Evolutionary conservation across 305 asterid species (phyloP).

Genomic region (Solanum chacoense): DNA sequence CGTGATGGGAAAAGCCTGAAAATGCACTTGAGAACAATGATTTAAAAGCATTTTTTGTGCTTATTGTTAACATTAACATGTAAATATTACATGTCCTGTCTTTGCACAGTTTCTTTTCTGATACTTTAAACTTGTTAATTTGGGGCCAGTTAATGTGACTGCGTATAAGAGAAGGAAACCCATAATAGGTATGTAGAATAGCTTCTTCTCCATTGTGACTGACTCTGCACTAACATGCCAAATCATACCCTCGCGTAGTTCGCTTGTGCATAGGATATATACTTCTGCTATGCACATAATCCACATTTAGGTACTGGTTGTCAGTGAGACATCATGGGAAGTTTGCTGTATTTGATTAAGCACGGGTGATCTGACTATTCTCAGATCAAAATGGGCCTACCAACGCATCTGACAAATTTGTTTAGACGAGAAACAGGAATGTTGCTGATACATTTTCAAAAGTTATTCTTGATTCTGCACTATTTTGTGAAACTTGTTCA

Average conservation of each 20-base stretch:
- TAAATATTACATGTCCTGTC: not conserved
- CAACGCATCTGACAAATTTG: not conserved
- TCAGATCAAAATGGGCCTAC: not conserved
- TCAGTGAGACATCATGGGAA: not conserved
- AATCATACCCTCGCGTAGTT: not conserved
- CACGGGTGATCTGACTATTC: not conserved
- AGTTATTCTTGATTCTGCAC: not conserved
- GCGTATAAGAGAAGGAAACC: not conserved
- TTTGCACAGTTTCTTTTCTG: not conserved
- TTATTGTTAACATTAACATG: not conserved
- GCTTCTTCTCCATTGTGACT: not conserved
- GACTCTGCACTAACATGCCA: not conserved
- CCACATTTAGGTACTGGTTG: not conserved
- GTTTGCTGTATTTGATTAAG: not conserved
- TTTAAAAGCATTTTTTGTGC: not conserved
- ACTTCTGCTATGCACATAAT: not conserved
- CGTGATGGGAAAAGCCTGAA: not conserved
- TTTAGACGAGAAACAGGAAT: not conserved
- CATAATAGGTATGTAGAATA: not conserved
- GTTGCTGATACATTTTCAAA: not conserved
- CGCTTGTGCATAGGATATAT: not conserved
- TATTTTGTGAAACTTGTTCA: not conserved
- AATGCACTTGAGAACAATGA: not conserved
- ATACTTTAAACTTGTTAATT: not conserved
- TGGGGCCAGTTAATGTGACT: not conserved